Percentiles rank a stretch among this genome's conserved stretches.
These are phyloP conservation scores for Myxozyma nipponensis DNA, from an alignment of 805 yeast species.

Conservation along the genomic window DNA sequence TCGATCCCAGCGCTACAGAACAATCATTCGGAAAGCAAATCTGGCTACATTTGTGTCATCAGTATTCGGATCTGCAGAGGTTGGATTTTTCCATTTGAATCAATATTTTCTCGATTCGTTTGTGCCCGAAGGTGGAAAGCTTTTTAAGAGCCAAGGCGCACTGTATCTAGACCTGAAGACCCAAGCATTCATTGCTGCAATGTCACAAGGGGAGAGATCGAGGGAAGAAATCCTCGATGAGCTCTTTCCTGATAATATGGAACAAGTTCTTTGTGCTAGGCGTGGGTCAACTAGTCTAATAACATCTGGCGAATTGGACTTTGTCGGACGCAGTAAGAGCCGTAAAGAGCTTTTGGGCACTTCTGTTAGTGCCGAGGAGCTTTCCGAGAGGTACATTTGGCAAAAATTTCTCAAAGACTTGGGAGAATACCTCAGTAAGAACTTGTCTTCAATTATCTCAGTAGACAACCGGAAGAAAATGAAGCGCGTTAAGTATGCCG, in stretches of 20 bases:
- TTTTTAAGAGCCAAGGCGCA: constrained; percentile 71
- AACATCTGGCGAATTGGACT: constrained; percentile 76
- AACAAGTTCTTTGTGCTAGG: constrained; percentile 40
- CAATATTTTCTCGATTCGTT: constrained; percentile 82
- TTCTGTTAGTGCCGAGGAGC: constrained; percentile 45
- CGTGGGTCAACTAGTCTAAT: constrained; percentile 37
- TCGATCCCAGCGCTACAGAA: constrained; percentile 39
- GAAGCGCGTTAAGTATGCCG: background rate
- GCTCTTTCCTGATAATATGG: constrained; percentile 66
- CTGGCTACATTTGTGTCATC: constrained; percentile 86
- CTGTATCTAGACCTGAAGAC: constrained; percentile 85
- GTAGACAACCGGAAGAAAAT: constrained; percentile 4
- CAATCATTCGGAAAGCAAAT: constrained; percentile 77
- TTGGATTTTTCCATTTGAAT: constrained; percentile 82
- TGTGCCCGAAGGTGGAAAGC: constrained; percentile 64
- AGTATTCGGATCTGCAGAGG: constrained; percentile 74
- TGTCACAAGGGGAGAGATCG: constrained; percentile 57
- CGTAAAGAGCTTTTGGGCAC: constrained; percentile 58
- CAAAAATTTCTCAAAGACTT: constrained; percentile 72
- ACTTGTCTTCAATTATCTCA: constrained; percentile 27
- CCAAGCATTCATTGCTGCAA: constrained; percentile 87
- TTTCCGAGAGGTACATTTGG: constrained; percentile 81
- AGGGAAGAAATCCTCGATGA: constrained; percentile 66
- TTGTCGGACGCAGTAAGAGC: constrained; percentile 65
- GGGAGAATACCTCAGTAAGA: constrained; percentile 71